Base-by-base conservation (phyloP, 208 protist genomes). In the Crithidia mellificae region DNA sequence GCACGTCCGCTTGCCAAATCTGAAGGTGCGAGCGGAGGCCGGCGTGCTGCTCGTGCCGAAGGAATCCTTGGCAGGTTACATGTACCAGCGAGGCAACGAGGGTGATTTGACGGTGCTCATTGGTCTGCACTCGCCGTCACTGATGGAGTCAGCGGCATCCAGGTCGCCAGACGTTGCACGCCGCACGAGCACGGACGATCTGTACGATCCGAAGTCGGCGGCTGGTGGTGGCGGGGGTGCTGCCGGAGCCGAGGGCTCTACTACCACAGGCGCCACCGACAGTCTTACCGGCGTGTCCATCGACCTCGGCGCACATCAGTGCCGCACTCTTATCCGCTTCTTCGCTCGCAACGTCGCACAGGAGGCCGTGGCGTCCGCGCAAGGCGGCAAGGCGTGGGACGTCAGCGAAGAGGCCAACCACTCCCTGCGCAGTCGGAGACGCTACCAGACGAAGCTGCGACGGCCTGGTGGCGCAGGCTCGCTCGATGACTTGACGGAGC, bases 1-100 rank as follows among this genome's bases (percentile, higher is more conserved):
- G 1, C 19, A 51, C 34, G 56, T 66, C 20, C 49, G 22, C 6
- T 56, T 76, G 56, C 70, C 70, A 1, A 54, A 69, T 38, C n/a
- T 76, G 47, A 69, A 64, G 29, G 25, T 70, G 56, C 52, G 63
- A 6, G 50, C 50, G 19, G 56, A 76, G 24, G 22, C 12, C 24
- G 62, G 63, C 9, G 54, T 70, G 46, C 47, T 66, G 44, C 63
- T 68, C 52, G 56, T 66, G n/a, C 70, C 56, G 22, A 76, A 65
- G 22, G 63, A 69, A 24, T 39, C 66, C 19, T 54, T 68, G 17
- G 58, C 62, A 3, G 70, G 70, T 7, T 76, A 70, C 55, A 24
- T 9, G 29, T 70, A 64, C 51, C 39, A 65, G 39, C 32, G 44
- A 29, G 55, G 49, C 56, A 46, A 34, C 19, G 14, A 20, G 8